Evolutionary conservation across 331 rosid species (phyloP).

Genomic region (Dryas integrifolia): DNA sequence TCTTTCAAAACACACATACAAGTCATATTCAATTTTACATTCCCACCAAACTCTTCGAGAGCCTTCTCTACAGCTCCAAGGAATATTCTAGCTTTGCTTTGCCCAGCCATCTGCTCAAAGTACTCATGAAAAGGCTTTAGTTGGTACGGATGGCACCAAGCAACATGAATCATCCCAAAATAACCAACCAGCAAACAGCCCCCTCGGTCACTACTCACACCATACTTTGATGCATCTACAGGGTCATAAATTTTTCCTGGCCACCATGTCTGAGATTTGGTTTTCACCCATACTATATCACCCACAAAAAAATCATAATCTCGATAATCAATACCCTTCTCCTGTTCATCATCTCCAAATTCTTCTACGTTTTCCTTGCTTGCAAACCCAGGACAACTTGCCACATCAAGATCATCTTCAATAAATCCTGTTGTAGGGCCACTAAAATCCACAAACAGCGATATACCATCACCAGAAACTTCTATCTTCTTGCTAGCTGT

Average conservation of each 20-base stretch:
- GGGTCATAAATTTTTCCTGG: constrained; percentile 48
- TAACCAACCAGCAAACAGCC: constrained; percentile 34
- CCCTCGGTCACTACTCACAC: constrained; percentile 17
- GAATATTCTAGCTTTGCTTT: constrained; percentile 42
- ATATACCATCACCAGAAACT: constrained; percentile 38
- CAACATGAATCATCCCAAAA: constrained; percentile 42
- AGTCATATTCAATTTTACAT: constrained; percentile 42
- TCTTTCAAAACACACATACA: constrained; percentile 33
- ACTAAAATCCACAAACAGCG: constrained; percentile 36
- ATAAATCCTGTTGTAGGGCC: constrained; percentile 23
- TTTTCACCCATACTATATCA: constrained; percentile 56
- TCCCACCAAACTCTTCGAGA: constrained; percentile 46
- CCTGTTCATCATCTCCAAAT: constrained; percentile 28
- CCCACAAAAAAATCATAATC: constrained; percentile 37
- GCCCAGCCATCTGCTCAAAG: constrained; percentile 34
- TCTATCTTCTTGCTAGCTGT: constrained; percentile 18
- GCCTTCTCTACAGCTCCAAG: constrained; percentile 56
- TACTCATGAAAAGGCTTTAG: constrained; percentile 38
- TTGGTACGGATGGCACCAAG: constrained; percentile 37
- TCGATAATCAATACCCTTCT: constrained; percentile 14
- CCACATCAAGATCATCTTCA: constrained; percentile 21
- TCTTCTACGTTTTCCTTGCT: constrained; percentile 8
- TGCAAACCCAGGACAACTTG: constrained; percentile 12
- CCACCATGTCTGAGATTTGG: constrained; percentile 59
- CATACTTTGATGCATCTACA: constrained; percentile 21